Percentiles rank a stretch among this genome's conserved stretches.
Evolutionary conservation across 768 basidiomycete species (phyloP).

Genomic region (Lactifluus piperatus): DNA sequence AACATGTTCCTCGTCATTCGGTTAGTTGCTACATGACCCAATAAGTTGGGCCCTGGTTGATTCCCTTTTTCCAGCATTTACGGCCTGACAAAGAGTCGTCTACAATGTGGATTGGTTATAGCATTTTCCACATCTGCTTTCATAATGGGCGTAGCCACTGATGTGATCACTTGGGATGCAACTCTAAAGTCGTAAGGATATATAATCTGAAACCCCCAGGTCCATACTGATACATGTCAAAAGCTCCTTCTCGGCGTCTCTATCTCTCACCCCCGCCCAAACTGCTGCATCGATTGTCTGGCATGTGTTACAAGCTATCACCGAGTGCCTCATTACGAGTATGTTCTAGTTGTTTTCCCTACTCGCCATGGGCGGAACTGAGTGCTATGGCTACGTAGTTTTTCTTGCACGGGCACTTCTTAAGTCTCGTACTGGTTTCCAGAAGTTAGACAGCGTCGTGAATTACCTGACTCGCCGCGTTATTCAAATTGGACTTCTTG

Average conservation of each 20-base stretch:
- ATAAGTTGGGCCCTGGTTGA: background rate
- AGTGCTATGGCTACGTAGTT: background rate
- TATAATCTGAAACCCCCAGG: background rate
- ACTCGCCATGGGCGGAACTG: background rate
- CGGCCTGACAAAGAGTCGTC: background rate
- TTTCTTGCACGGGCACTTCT: background rate
- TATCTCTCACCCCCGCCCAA: background rate
- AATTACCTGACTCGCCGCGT: background rate
- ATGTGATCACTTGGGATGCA: background rate
- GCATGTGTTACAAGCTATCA: background rate
- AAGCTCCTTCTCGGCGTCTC: background rate
- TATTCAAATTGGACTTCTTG: background rate
- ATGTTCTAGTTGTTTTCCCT: background rate
- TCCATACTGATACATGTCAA: background rate
- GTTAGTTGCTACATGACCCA: background rate
- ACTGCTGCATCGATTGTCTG: background rate
- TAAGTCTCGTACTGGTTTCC: background rate
- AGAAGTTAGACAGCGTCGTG: background rate
- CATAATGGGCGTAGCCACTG: background rate
- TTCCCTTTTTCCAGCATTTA: background rate
- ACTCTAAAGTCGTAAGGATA: background rate
- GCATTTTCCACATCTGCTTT: background rate
- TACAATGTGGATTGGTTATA: background rate
- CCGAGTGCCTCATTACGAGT: background rate
- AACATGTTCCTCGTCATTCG: background rate